Evolutionary conservation across 768 basidiomycete genomes (phyloP).

Genomic region (Boletus reticulatus): DNA sequence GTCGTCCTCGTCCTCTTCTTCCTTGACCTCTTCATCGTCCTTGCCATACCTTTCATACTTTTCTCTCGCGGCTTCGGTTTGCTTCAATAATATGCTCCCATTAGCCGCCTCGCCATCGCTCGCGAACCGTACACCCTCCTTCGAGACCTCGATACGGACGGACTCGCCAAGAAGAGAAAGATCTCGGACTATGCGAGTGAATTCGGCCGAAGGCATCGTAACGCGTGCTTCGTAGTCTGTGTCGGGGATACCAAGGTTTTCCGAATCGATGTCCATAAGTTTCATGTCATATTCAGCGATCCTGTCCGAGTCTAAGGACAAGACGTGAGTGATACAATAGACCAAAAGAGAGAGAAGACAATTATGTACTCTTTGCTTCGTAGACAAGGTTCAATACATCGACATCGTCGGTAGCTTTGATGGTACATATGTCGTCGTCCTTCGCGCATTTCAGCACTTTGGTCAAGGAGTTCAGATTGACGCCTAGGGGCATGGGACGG

Average conservation of each 20-base stretch:
- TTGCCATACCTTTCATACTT: constrained; percentile 41
- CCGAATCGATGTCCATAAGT: constrained; percentile 98
- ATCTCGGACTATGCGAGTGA: constrained; percentile 90
- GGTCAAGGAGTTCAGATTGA: constrained; percentile 82
- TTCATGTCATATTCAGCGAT: constrained; percentile 99
- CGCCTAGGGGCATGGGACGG: constrained; percentile 87
- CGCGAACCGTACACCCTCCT: constrained; percentile 92
- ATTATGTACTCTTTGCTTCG: constrained; percentile 77
- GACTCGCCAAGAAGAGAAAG: constrained; percentile 87
- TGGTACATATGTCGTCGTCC: constrained; percentile 88
- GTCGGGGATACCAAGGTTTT: constrained; percentile 93
- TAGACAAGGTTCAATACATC: constrained; percentile 88
- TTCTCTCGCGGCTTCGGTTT: constrained; percentile 54
- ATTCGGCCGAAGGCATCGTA: constrained; percentile 82
- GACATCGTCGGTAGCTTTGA: constrained; percentile 89
- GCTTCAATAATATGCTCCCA: constrained; percentile 81
- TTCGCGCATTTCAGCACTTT: constrained; percentile 98
- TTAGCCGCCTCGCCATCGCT: constrained; percentile 95
- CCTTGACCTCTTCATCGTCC: constrained; percentile 40
- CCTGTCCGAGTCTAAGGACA: constrained; percentile 72
- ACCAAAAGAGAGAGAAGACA: not conserved
- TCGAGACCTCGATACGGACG: constrained; percentile 92
- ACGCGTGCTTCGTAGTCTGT: constrained; percentile 96
- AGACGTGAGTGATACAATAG: not conserved
- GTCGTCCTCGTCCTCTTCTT: constrained; percentile 41